Evolutionary conservation across 768 basidiomycete genomes (phyloP), one percentile per base, ranked within the genome.

Genomic region (Xerocomellus amylosporus): DNA sequence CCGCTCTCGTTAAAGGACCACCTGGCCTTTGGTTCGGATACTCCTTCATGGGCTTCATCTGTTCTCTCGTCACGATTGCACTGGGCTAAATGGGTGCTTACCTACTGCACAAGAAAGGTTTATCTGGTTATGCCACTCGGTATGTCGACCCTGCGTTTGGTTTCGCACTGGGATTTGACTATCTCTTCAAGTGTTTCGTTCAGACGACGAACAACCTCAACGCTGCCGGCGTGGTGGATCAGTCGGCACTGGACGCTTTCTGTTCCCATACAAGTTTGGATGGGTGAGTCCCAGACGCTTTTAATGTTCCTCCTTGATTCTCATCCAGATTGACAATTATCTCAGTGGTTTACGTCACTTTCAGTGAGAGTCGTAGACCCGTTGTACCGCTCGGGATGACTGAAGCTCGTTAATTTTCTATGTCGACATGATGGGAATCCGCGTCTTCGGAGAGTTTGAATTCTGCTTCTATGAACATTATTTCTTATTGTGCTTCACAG

Each of bases 141-240:
- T 85, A 84, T 60, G 80, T 82, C 20, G 85, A 87, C 65, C 85
- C 85, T 47, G 84, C 85, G 20, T 75, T 86, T 42, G 85, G 83
- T 37, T 87, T 87, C 65, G 84, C 82, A 15, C 62, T 58, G 40
- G 56, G 49, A 45, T 56, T 42, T 39, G 85, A 85, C 64, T 84
- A 86, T 63, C 70, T 85, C 40, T 64, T 79, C 55, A 83, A 83
- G 77, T 75, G 84, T 75, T 68, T 85, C 14, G 79, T 87, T 49
- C 83, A 84, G 31, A 85, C 85, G 12, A 81, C 82, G 0, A 84
- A 83, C 59, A 86, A 86, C 58, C 77, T 85, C 62, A 84, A 84
- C 64, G 84, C 82, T 20, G 81, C 82, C 31, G 81, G 82, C 26
- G 74, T 78, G 22, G 79, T 78, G 24, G 73, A n/a, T n/a, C n/a